phyloP scores from a whole-genome alignment of 805 yeast genomes.

The Starmerella floris region DNA sequence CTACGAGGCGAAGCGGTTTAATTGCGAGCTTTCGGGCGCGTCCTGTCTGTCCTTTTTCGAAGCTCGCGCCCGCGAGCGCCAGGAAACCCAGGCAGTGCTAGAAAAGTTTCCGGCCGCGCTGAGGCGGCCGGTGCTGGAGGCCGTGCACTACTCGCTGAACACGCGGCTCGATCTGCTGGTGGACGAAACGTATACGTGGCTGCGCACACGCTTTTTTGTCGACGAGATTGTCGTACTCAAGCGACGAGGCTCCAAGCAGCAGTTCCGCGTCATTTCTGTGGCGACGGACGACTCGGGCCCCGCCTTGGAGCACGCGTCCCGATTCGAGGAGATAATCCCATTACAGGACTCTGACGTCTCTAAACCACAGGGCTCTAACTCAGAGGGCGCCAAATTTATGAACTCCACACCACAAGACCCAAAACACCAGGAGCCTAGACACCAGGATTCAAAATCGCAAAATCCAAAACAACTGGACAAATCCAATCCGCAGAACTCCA shows the following conservation, averaged over 20 bases:
- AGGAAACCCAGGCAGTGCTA: slow-evolving; percentile 45
- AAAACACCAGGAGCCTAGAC: too few species aligned
- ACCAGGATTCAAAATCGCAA: too few species aligned
- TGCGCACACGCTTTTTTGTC: slow-evolving; percentile 76
- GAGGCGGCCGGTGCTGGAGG: slow-evolving; percentile 80
- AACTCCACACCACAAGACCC: too few species aligned
- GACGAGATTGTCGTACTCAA: slow-evolving; percentile 70
- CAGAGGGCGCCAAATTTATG: too few species aligned
- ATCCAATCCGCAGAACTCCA: too few species aligned
- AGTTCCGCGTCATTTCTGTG: background rate
- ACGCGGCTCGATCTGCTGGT: slow-evolving; percentile 77
- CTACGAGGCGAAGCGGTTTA: slow-evolving; percentile 51
- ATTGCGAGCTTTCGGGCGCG: slow-evolving; percentile 91
- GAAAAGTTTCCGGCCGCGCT: slow-evolving; percentile 77
- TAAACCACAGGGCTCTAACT: too few species aligned
- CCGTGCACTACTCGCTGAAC: slow-evolving; percentile 65
- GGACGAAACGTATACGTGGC: slow-evolving; percentile 66
- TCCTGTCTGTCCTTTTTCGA: slow-evolving; percentile 83
- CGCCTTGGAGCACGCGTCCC: background rate
- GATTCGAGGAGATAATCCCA: too few species aligned
- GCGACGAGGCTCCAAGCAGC: slow-evolving; percentile 23
- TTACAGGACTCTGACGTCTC: too few species aligned
- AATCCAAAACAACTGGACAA: too few species aligned
- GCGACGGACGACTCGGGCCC: background rate
- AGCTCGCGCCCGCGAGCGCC: slow-evolving; percentile 61